Evolutionary conservation across 805 yeast species (phyloP).

Genomic region (Lipomyces japonicus): DNA sequence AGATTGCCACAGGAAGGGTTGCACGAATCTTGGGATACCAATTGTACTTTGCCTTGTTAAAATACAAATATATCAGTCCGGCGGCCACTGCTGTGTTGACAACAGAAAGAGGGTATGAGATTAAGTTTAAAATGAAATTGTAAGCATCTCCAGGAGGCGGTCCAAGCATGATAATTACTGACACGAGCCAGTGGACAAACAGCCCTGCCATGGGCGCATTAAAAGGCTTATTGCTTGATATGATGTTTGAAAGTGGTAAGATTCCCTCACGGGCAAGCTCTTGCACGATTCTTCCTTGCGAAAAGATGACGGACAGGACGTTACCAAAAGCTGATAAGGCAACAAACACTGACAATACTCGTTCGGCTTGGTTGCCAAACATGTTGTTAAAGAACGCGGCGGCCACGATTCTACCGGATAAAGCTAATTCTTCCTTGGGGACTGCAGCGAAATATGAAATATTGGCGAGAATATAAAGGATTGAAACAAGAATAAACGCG

Average conservation of each 20-base stretch:
- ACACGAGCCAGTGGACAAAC: conserved; percentile 71
- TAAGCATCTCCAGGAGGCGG: conserved; percentile 88
- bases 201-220: conserved; percentile 70
- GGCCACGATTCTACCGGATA: conserved; percentile 68
- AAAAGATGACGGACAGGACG: conserved; percentile 71
- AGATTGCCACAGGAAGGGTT: conserved; percentile 29
- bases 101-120: conserved; percentile 76
- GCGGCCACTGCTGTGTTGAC: conserved; percentile 62
- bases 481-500: conserved; percentile 57
- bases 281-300: conserved; percentile 78
- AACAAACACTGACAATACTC: conserved; percentile 72
- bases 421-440: conserved; percentile 45
- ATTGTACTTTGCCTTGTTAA: conserved; percentile 42
- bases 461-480: conserved; percentile 71
- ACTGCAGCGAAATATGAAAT: conserved; percentile 60
- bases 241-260: conserved; percentile 67
- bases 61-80: conserved; percentile 59
- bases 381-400: conserved; percentile 71
- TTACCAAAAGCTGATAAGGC: conserved; percentile 80
- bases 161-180: conserved; percentile 68
- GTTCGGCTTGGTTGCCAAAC: conserved; percentile 65
- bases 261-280: conserved; percentile 80
- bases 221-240: conserved; percentile 69
- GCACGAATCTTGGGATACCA: conserved; percentile 42
- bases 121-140: conserved; percentile 72